Percentiles rank a stretch among this genome's conserved stretches.
phyloP scores from a whole-genome alignment of 331 rosid genomes.

The Saraca asoca region DNA sequence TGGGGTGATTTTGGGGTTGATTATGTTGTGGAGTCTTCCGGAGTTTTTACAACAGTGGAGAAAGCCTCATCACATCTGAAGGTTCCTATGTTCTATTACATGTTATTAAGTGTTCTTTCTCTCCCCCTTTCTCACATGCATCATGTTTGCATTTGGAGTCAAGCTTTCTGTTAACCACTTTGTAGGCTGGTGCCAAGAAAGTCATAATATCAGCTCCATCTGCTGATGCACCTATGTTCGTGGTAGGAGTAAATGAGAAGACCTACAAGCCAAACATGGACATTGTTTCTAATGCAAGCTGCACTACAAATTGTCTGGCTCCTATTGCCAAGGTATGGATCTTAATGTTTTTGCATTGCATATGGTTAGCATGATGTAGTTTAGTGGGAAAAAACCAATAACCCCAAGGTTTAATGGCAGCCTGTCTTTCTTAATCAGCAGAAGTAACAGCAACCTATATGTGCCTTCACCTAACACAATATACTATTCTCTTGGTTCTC shows the following conservation, averaged over 20 bases:
- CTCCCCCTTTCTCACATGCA: conserved; percentile 7
- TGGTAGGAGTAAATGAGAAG: conserved; percentile 90
- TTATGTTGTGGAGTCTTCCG: conserved; percentile 89
- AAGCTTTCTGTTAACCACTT: conserved; percentile 30
- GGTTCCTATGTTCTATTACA: conserved; percentile 43
- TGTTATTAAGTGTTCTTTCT: conserved; percentile 5
- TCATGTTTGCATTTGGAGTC: conserved; percentile 5
- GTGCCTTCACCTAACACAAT: no score
- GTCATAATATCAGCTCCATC: conserved; percentile 98
- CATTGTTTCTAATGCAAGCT: conserved; percentile 94
- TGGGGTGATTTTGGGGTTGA: conserved; percentile 95
- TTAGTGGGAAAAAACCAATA: no score
- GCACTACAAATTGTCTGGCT: conserved; percentile 98
- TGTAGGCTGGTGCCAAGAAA: conserved; percentile 94
- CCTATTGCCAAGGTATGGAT: conserved; percentile 87
- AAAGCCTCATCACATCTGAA: conserved; percentile 82
- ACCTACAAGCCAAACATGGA: conserved; percentile 79
- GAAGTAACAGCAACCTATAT: no score
- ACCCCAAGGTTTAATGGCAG: no score
- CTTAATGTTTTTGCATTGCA: no score
- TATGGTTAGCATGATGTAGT: no score
- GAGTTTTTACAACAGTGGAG: conserved; percentile 79
- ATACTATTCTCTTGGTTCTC: no score
- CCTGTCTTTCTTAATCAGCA: no score
- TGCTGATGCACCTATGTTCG: conserved; percentile 99